Percentiles rank a stretch among this genome's conserved stretches.
These are phyloP conservation scores for Cordyceps cateniannulata DNA, from an alignment of 2,329 filamentous ascomycete genomes.

Conservation along the genomic window DNA sequence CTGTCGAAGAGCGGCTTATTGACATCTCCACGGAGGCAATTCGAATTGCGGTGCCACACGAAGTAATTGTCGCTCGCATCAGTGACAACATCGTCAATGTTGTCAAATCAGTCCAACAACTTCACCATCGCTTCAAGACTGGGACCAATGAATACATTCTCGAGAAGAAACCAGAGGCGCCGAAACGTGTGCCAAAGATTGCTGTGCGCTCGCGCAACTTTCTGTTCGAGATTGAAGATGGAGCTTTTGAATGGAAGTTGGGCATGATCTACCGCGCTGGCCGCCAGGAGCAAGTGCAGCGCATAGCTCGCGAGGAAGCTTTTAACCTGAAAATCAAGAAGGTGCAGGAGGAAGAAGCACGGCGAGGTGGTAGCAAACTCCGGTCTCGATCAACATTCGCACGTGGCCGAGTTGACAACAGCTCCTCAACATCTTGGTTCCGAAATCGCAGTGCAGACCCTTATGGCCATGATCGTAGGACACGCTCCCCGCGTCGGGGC, in stretches of 20 bases:
- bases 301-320: conserved; percentile 82
- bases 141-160: conserved; percentile 84
- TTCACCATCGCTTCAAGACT: conserved; percentile 89
- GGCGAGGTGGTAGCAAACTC: conserved; percentile 44
- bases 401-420: conserved; percentile 26
- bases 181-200: conserved; percentile 80
- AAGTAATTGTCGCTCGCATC: conserved; percentile 80
- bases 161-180: conserved; percentile 75
- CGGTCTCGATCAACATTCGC: conserved; percentile 49
- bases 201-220: conserved; percentile 76
- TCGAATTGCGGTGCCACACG: conserved; percentile 81
- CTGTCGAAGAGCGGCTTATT: conserved; percentile 71
- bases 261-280: conserved; percentile 90
- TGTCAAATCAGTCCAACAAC: conserved; percentile 77
- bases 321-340: conserved; percentile 84
- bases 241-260: conserved; percentile 95
- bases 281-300: conserved; percentile 80
- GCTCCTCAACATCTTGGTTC: conserved; percentile 26
- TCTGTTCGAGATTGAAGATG: conserved; percentile 89
- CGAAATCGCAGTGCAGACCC: conserved; percentile 53
- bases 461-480: conserved; percentile 25
- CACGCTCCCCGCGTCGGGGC: conserved; percentile 26
- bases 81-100: conserved; percentile 92
- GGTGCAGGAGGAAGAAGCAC: conserved; percentile 63
- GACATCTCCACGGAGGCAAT: conserved; percentile 83